Evolutionary conservation across 2,329 filamentous ascomycete genomes (phyloP), one percentile per base, ranked within the genome.

Genomic region (Trichophyton rubrum): DNA sequence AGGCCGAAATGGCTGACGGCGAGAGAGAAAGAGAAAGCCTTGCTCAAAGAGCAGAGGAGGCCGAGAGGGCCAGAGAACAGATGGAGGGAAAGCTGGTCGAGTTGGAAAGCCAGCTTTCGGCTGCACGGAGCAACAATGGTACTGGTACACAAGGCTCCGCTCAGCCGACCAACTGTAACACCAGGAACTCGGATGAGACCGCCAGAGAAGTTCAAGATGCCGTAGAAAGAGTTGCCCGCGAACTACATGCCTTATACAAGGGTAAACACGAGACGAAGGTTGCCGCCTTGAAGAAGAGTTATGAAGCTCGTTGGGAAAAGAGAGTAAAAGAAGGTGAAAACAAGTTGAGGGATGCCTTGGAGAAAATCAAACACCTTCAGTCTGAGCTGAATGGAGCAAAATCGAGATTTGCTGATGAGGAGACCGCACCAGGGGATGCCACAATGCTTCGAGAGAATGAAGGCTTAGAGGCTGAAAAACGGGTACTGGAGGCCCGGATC

Each of bases 191-290:
- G 7, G 72, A 78, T 56, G 75, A 80, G 27, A 76, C 80, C 38
- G 78, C 75, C 47, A 74, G 77, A 43, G 90, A 95, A 65, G 87
- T 96, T 57, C 91, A 96, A 69, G 80, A 88, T 51, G 87, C 88
- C 1, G 87, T 92, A 22, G 90, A 96, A 74, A 90, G 91, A 66
- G 90, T 97, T 45, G 91, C 92, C n/a, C 83, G 90, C 33, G 93
- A 99, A 70, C 81, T 99, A 45, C 93, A 99, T 71, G 82, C 86
- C 0, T 81, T 96, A 9, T 99, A 99, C 81, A 97, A 96, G 77
- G 85, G 87, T 70, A 99, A 99, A 77, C 93, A 99, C 72, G 92
- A 97, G 77, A 89, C 86, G 64, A 99, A 99, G 78, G 92, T 97
- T 51, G 83, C 89, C 0, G 92, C 91, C 3, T 80, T 99, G 65